Percentiles rank a stretch among this genome's conserved stretches.
These are phyloP conservation scores for Colletotrichum chlorophyti DNA, from an alignment of 2,329 filamentous ascomycete species.

Conservation along the genomic window DNA sequence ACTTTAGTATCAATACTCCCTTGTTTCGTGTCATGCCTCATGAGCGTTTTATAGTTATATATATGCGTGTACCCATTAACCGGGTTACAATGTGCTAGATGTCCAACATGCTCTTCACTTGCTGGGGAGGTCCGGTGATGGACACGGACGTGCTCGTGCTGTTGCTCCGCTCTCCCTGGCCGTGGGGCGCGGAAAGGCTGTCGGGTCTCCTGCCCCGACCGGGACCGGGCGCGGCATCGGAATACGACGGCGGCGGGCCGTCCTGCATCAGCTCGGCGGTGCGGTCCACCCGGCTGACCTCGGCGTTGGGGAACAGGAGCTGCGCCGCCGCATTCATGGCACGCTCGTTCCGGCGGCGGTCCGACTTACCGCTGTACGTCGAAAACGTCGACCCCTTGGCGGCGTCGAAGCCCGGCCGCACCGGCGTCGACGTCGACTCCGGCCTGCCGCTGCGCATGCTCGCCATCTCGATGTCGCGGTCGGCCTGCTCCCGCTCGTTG, in stretches of 20 bases:
- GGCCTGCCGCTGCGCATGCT: conserved; percentile 32
- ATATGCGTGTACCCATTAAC: too few species aligned
- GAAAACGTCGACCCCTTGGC: conserved; percentile 31
- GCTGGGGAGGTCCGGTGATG: conserved; percentile 53
- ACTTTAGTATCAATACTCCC: neutral
- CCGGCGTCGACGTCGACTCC: conserved; percentile 1
- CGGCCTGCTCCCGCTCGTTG: conserved; percentile 37
- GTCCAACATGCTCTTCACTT: conserved; percentile 65
- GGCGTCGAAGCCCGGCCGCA: conserved; percentile 34
- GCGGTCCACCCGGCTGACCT: conserved; percentile 39
- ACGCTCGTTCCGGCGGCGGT: conserved; percentile 52
- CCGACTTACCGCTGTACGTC: conserved; percentile 50
- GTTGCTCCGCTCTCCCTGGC: conserved; percentile 46
- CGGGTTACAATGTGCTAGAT: conserved; percentile 48
- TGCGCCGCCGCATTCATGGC: conserved; percentile 50
- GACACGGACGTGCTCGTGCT: conserved; percentile 56
- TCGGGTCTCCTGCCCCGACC: conserved; percentile 1
- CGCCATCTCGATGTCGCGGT: conserved; percentile 49
- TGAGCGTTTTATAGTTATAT: neutral
- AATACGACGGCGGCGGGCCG: conserved; percentile 50
- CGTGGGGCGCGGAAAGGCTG: neutral
- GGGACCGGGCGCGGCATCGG: conserved; percentile 30
- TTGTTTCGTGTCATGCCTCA: conserved; percentile 12
- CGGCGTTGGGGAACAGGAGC: conserved; percentile 55
- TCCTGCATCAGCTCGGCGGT: conserved; percentile 50